Evolutionary conservation across 2,329 filamentous ascomycete genomes (phyloP), one percentile per base, ranked within the genome.

Genomic region (Penicillium brevicompactum): DNA sequence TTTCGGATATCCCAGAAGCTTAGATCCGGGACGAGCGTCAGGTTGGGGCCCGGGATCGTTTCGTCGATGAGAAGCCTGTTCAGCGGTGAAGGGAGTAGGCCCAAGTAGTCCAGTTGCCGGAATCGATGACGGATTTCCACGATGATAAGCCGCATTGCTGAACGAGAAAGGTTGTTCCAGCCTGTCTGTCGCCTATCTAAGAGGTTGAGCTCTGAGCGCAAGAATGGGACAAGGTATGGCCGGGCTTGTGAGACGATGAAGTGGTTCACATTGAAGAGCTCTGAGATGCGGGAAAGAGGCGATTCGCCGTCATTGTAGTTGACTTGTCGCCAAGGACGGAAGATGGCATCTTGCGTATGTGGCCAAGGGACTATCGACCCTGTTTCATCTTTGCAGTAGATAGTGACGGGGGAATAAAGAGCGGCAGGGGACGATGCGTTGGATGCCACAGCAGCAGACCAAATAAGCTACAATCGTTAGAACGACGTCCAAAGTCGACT

Each of bases 191-290:
- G 63, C 78, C 83, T 69, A 81, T 83, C 63, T 0, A 90, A 88
- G 4, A 89, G 87, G 72, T 92, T 89, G 77, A 92, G 86, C 63
- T 93, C 90, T 44, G 87, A 89, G 58, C 88, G 86, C 5, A 95
- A 80, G 66, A 96, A 94, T 0, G 92, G 92, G 27, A 93, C 87
- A 14, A 96, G 80, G 72, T 96, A 96, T 0, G 93, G 93, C 3
- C 92, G 84, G 1, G 93, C 92, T 76, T 97, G 93, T 61, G 90
- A 94, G 62, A 97, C 87, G 61, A 97, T 91, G 75, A 95, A 97
- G 77, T 97, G 92, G 70, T 96, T 95, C 50, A 95, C 90, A 70
- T 95, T 95, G 81, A 94, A 94, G 10, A 93, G 83, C 74, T 93
- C 89, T 6, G 88, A 85, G 30, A 94, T 87, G 38, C 90, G 84